Evolutionary conservation across 2,329 filamentous ascomycete species (phyloP).

Genomic region (Sarocladiaceae sp.): DNA sequence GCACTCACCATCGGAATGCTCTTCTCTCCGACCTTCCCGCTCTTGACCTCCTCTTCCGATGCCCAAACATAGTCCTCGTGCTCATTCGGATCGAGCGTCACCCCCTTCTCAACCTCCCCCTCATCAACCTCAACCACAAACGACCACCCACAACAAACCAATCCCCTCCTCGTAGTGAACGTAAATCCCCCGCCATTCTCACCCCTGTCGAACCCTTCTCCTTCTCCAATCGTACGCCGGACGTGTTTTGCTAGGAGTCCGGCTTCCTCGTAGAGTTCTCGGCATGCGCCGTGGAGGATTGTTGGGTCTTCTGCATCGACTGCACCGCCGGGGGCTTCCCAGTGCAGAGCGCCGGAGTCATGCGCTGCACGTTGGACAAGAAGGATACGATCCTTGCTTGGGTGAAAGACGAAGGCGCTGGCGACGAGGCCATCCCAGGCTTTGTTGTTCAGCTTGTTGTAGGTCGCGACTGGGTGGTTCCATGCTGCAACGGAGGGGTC

Average conservation of each 20-base stretch:
- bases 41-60: conserved; percentile 30
- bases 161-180: conserved; percentile 30
- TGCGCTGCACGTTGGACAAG: conserved; percentile 41
- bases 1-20: conserved; percentile 27
- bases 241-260: conserved; percentile 30
- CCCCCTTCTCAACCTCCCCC: conserved; percentile 14
- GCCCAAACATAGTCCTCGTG: conserved; percentile 37
- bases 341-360: conserved; percentile 40
- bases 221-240: not conserved
- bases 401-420: conserved; percentile 31
- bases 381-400: conserved; percentile 27
- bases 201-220: conserved; percentile 15
- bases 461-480: conserved; percentile 4
- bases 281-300: conserved; percentile 37
- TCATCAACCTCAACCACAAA: conserved; percentile 31
- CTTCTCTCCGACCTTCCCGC: conserved; percentile 21
- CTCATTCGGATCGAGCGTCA: conserved; percentile 35
- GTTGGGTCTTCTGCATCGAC: conserved; percentile 36
- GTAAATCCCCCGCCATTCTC: conserved; percentile 18
- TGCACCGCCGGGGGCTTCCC: conserved; percentile 47
- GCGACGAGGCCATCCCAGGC: conserved; percentile 23
- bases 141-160: conserved; percentile 25
- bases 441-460: conserved; percentile 6
- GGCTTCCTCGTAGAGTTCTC: conserved; percentile 46
- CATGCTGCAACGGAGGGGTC: conserved; percentile 1